Conservation (phyloP, 1,139 yeast species). For the Taphrina sp. region DNA sequence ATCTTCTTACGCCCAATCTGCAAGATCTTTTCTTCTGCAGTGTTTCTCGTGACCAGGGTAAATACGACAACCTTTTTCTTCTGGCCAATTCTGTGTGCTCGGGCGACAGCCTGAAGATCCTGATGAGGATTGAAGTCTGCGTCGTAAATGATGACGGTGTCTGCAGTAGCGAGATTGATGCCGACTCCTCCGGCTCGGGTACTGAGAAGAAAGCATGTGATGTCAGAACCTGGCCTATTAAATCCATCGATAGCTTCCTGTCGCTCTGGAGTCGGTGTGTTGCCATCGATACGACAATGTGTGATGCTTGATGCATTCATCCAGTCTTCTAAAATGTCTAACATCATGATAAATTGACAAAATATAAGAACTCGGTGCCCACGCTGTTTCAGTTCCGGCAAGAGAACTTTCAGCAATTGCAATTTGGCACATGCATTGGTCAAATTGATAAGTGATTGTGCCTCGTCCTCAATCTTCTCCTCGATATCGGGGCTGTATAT, state of each 20-base stretch:
- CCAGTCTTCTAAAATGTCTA: constrained; percentile 88
- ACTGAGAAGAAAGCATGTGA: constrained; percentile 72
- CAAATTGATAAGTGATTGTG: constrained; percentile 31
- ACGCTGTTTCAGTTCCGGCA: constrained; percentile 70
- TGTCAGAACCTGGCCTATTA: constrained; percentile 70
- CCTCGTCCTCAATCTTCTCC: constrained; percentile 33
- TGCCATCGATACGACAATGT: constrained; percentile 67
- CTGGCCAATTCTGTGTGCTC: constrained; percentile 89
- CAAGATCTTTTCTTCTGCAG: constrained; percentile 73
- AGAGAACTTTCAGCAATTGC: constrained; percentile 67
- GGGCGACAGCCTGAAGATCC: constrained; percentile 85
- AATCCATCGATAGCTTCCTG: constrained; percentile 64
- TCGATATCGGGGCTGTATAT: constrained; percentile 37
- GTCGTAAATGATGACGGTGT: constrained; percentile 81
- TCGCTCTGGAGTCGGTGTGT: constrained; percentile 80
- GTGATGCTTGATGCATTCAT: constrained; percentile 62
- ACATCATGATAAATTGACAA: constrained; percentile 84
- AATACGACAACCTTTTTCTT: constrained; percentile 80
- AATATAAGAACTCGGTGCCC: constrained; percentile 79
- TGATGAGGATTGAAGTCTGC: constrained; percentile 94
- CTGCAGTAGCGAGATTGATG: constrained; percentile 77
- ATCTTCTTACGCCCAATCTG: constrained; percentile 80
- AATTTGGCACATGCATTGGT: constrained; percentile 58
- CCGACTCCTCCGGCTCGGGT: constrained; percentile 92
- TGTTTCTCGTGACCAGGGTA: constrained; percentile 73